Conservation (phyloP, 352 stramenopile genomes). For the Phytophthora macrochlamydospora region DNA sequence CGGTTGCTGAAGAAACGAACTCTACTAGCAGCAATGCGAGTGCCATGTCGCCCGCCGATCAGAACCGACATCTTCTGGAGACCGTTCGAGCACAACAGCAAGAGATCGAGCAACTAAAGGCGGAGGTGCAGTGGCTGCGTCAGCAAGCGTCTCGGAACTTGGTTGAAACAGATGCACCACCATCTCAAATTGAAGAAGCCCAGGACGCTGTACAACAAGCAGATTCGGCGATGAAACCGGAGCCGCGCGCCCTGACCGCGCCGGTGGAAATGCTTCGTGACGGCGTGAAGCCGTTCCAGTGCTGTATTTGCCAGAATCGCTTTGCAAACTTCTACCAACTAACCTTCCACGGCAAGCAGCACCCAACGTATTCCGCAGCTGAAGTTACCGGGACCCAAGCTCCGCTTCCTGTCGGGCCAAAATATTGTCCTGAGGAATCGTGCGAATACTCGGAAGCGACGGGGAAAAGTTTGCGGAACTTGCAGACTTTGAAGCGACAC, state of each 20-base stretch:
- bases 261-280: constrained; percentile 62
- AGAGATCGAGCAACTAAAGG: constrained; percentile 49
- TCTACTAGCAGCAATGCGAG: background rate
- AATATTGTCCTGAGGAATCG: constrained; percentile 58
- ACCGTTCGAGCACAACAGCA: constrained; percentile 50
- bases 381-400: constrained; percentile 44
- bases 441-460: constrained; percentile 56
- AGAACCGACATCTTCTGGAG: constrained; percentile 34
- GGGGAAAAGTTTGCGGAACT: constrained; percentile 60
- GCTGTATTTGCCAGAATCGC: constrained; percentile 53
- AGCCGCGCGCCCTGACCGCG: constrained; percentile 34
- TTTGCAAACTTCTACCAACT: constrained; percentile 79
- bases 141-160: constrained; percentile 11
- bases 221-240: constrained; percentile 1
- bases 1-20: background rate
- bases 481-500: constrained; percentile 77
- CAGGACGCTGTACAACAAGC: background rate
- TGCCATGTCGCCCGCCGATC: background rate
- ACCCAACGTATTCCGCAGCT: constrained; percentile 33
- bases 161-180: constrained; percentile 8
- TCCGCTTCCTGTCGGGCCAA: constrained; percentile 60
- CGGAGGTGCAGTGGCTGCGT: constrained; percentile 41
- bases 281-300: constrained; percentile 70
- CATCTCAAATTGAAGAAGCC: constrained; percentile 4
- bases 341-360: constrained; percentile 72